Evolutionary conservation across 805 yeast genomes (phyloP), one percentile per base, ranked within the genome.

Genomic region (Metschnikowia colocasiae): DNA sequence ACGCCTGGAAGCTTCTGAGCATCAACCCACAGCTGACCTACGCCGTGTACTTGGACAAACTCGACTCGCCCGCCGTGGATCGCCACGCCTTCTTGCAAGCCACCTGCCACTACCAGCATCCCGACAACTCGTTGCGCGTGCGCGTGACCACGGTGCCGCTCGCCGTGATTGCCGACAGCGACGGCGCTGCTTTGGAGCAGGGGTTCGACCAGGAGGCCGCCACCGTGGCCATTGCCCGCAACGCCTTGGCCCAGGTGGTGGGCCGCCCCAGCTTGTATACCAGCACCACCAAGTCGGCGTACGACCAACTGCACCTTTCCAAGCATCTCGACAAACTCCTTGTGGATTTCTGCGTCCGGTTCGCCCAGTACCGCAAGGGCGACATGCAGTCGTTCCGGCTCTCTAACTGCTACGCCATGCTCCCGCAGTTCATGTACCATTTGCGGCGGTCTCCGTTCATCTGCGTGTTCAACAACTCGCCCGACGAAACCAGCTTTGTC

Each of bases 171-270:
- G 69, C 71, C 10, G 68, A 69, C 23, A 63, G 68, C 9, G 75
- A 73, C 49, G 60, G 62, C 12, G 59, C 64, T n/a, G 70, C 66
- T 40, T 56, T 81, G 37, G 72, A 76, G 33, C 60, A 61, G 8
- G 75, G 75, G 13, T 82, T 83, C 59, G 89, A 83, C 59, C 87
- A 83, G 61, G 87, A 83, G 58, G 83, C 84, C 10, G 85, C 87
- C 0, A 75, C 83, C 3, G 85, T 83, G 0, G 62, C 82, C 35
- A 63, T 81, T 53, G 81, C 85, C 1, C 69, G 87, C 52, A 74
- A 75, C 25, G 77, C 82, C 0, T 65, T 81, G 19, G 45, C 55
- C 4, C 50, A 53, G 4, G 49, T 46, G 2, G 27, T 45, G 25
- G 49, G 51, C 39, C 25, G 39, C 25, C 33, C 42, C 16, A 30